These are phyloP conservation scores for Spizellomyces sp. DNA, from an alignment of 192 early-diverging fungal species.

Conservation along the genomic window DNA sequence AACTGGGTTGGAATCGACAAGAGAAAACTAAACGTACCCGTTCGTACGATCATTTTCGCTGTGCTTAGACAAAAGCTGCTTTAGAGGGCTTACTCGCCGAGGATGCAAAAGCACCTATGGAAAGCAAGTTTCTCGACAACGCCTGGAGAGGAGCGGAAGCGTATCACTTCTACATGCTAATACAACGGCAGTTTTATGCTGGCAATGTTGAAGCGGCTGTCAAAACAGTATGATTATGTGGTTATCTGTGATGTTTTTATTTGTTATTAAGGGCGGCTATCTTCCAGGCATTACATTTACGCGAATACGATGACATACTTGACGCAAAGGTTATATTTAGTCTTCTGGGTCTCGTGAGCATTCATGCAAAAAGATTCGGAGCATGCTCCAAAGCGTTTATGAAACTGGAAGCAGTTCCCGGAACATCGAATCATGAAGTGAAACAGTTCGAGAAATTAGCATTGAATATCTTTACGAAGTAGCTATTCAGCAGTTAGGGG, in stretches of 20 bases:
- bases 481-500: background rate
- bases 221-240: conserved; percentile 40
- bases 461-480: conserved; percentile 59
- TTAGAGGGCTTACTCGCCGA: conserved; percentile 52
- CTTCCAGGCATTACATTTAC: conserved; percentile 47
- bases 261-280: background rate
- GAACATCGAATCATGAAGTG: conserved; percentile 33
- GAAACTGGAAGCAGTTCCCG: conserved; percentile 49
- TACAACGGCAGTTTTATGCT: conserved; percentile 58
- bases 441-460: conserved; percentile 52
- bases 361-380: conserved; percentile 49
- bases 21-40: background rate
- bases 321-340: conserved; percentile 45
- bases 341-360: conserved; percentile 51
- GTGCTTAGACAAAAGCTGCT: conserved; percentile 37
- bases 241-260: background rate
- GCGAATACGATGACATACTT: conserved; percentile 58
- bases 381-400: conserved; percentile 58
- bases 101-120: conserved; percentile 40
- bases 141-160: conserved; percentile 65
- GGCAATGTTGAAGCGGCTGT: conserved; percentile 51
- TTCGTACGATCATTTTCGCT: background rate
- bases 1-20: no score
- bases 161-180: conserved; percentile 60
- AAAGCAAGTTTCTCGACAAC: conserved; percentile 48